A percentile compares a stretch with the other conserved stretches of the same genome.
These are phyloP conservation scores for Malus orientalis DNA, from an alignment of 306 rosid genomes.

Conservation along the genomic window DNA sequence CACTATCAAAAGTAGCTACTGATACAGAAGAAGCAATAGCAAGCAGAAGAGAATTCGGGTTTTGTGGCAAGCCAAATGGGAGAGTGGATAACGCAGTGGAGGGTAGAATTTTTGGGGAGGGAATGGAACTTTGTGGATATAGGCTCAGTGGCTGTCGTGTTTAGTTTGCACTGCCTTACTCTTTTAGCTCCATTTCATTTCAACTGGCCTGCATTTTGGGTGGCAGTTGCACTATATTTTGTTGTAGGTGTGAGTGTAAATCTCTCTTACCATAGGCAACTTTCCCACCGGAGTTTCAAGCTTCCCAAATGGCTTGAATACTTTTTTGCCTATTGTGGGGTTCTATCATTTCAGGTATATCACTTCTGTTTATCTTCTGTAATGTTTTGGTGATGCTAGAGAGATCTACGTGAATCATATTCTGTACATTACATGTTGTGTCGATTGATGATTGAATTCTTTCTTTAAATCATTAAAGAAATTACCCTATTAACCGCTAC, in stretches of 20 bases:
- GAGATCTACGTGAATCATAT: too few species aligned
- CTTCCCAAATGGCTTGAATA: constrained; percentile 89
- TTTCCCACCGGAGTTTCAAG: constrained; percentile 26
- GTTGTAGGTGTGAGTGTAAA: constrained; percentile 71
- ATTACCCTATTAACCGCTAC: too few species aligned
- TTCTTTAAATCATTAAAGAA: too few species aligned
- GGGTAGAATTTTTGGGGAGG: constrained; percentile 38
- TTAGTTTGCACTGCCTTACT: constrained; percentile 45
- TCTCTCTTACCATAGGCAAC: constrained; percentile 69
- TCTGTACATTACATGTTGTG: too few species aligned
- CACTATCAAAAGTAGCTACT: background rate
- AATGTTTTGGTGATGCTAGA: too few species aligned
- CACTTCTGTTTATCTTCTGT: background rate
- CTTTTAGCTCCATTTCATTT: constrained; percentile 68
- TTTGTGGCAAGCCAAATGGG: background rate
- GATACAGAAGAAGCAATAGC: background rate
- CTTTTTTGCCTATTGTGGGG: constrained; percentile 71
- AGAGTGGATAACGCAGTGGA: background rate
- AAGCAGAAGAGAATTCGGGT: background rate
- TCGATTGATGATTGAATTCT: too few species aligned
- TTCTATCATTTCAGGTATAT: constrained; percentile 65
- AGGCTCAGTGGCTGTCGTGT: constrained; percentile 46
- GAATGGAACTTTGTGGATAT: constrained; percentile 64
- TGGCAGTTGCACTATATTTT: constrained; percentile 46
- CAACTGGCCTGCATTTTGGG: constrained; percentile 64